Conservation (phyloP, 2,329 filamentous ascomycete species). For the Trichophyton simii region DNA sequence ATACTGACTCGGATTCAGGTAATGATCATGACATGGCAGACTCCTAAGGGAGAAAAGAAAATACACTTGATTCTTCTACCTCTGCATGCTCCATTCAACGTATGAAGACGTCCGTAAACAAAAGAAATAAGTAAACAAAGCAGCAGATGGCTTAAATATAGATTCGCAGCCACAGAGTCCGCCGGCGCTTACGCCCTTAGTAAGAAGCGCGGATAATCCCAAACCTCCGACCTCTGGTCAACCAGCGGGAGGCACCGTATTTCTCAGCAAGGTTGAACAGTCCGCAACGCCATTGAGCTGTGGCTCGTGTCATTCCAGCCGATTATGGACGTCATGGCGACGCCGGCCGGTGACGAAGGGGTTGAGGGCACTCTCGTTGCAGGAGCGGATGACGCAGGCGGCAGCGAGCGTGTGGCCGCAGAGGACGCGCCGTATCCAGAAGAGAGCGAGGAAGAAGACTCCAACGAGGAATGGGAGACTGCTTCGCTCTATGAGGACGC, state of each 20-base stretch:
- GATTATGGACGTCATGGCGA: slow-evolving; percentile 25
- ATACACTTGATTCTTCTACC: background rate
- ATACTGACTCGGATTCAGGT: slow-evolving; percentile 37
- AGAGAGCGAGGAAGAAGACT: slow-evolving; percentile 16
- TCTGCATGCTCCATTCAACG: background rate
- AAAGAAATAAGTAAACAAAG: background rate
- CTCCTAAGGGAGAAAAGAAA: slow-evolving; percentile 23
- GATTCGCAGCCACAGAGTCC: background rate
- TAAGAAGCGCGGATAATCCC: background rate
- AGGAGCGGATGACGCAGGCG: background rate
- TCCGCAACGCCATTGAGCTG: background rate
- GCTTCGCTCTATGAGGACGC: slow-evolving; percentile 50
- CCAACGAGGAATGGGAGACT: slow-evolving; percentile 14
- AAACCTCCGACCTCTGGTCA: background rate
- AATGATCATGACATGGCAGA: slow-evolving; percentile 45
- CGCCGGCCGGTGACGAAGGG: background rate
- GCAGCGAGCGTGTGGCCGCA: slow-evolving; percentile 9
- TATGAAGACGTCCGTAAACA: background rate
- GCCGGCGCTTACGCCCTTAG: background rate
- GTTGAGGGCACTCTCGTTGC: background rate
- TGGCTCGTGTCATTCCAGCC: background rate
- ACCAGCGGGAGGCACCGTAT: background rate
- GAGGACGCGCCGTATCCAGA: slow-evolving; percentile 24
- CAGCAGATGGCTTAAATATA: background rate
- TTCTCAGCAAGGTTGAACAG: background rate